Conservation (phyloP, 177 flowering plant genomes). For the Vitis hybrid region DNA sequence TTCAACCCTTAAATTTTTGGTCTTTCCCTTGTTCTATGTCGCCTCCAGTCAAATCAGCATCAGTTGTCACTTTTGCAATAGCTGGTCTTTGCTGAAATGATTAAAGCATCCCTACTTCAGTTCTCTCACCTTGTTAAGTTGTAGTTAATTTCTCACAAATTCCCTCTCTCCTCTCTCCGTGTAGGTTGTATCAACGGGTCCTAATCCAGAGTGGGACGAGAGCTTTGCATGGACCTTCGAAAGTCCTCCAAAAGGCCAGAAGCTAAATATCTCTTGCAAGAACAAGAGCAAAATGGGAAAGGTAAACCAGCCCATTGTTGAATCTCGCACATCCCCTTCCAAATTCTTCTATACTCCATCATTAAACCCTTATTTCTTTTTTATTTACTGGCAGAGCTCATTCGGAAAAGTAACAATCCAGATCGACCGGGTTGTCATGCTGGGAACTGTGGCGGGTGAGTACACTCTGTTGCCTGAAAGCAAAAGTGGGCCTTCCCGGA, state of each 20-base stretch:
- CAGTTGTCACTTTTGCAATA: too few relatives aligned
- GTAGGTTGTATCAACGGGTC: conserved; percentile 92
- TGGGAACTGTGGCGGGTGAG: conserved; percentile 94
- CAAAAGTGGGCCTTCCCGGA: conserved; percentile 84
- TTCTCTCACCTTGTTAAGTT: too few relatives aligned
- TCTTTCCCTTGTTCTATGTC: too few relatives aligned
- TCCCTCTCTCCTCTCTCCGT: too few relatives aligned
- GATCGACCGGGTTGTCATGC: conserved; percentile 94
- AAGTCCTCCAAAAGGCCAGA: conserved; percentile 98
- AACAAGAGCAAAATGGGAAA: conserved; percentile 98
- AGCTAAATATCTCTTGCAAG: conserved; percentile 98
- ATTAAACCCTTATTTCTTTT: background rate
- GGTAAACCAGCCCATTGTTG: conserved; percentile 33
- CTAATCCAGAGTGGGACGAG: conserved; percentile 97
- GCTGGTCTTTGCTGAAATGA: too few relatives aligned
- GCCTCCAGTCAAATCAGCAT: too few relatives aligned
- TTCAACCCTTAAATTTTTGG: too few relatives aligned
- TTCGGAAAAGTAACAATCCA: conserved; percentile 98
- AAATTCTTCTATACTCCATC: background rate
- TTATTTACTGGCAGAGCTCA: conserved; percentile 56
- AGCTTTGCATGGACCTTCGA: conserved; percentile 96
- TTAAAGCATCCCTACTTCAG: too few relatives aligned
- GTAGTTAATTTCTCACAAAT: too few relatives aligned
- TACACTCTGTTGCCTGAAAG: conserved; percentile 84
- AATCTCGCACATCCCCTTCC: background rate